Conservation (phyloP, 441 rosid species). For the Theobroma grandiflorum region DNA sequence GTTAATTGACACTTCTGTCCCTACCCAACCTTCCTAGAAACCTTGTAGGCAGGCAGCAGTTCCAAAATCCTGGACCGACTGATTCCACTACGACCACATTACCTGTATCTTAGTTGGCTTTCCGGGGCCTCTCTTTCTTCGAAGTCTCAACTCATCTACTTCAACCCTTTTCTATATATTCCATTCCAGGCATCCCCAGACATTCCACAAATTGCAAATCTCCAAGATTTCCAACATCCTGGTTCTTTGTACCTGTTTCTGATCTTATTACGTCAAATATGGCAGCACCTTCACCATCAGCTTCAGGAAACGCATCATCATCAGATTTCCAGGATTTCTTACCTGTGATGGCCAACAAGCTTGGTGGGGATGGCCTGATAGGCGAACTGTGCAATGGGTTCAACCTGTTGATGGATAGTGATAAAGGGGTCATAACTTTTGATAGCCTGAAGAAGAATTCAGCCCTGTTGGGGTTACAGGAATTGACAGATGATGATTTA, state of each 20-base stretch:
- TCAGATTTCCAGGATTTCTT: constrained; percentile 38
- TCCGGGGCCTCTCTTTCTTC: constrained; percentile 50
- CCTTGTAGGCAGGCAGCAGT: constrained; percentile 10
- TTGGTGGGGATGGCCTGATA: constrained; percentile 47
- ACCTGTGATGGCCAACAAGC: constrained; percentile 44
- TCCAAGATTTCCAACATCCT: not conserved
- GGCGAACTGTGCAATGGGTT: constrained; percentile 67
- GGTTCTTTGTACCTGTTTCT: not conserved
- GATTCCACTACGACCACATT: constrained; percentile 21
- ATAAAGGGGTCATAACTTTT: constrained; percentile 61
- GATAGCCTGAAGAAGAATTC: constrained; percentile 60
- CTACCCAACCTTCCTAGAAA: constrained; percentile 42
- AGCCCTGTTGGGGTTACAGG: constrained; percentile 58
- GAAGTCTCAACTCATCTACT: constrained; percentile 37
- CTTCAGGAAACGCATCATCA: not conserved
- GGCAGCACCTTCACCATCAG: not conserved
- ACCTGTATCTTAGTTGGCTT: constrained; percentile 56
- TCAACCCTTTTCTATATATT: constrained; percentile 19
- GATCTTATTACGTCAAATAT: constrained; percentile 11
- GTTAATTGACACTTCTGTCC: constrained; percentile 37
- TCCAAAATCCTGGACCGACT: constrained; percentile 27
- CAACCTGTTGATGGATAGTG: constrained; percentile 54
- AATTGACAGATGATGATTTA: constrained; percentile 61
- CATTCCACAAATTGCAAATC: not conserved
- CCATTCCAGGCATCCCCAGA: not conserved